Evolutionary conservation across 2,329 filamentous ascomycete species (phyloP).

Genomic region (Fusarium oligoseptatum): DNA sequence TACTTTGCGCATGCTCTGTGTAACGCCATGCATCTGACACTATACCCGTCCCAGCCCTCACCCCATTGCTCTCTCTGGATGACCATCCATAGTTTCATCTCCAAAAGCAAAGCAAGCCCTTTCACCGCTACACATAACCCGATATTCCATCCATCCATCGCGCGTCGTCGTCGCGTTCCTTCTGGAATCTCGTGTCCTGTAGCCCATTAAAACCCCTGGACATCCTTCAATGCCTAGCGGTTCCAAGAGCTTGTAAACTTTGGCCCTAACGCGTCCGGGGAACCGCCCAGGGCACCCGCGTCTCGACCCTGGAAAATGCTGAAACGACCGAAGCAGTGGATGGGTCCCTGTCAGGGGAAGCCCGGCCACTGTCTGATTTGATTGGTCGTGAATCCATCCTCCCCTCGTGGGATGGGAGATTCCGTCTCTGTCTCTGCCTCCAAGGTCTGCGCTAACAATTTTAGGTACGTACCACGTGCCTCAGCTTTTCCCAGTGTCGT

Average conservation of each 20-base stretch:
- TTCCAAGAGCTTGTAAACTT: conserved; percentile 29
- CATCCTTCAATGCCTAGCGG: conserved; percentile 28
- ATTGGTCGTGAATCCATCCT: conserved; percentile 13
- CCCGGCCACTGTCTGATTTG: not conserved
- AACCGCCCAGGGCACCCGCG: conserved; percentile 30
- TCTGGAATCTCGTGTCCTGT: conserved; percentile 2
- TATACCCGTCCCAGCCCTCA: not conserved
- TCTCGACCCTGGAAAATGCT: conserved; percentile 26
- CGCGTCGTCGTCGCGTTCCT: not conserved
- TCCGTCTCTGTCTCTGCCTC: not conserved
- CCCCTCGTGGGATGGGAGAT: conserved; percentile 1
- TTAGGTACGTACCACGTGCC: not conserved
- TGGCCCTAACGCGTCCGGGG: conserved; percentile 35
- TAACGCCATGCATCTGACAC: not conserved
- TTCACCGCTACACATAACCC: not conserved
- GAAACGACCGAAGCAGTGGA: conserved; percentile 23
- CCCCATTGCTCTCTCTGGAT: not conserved
- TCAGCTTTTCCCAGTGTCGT: not conserved
- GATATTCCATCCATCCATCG: not conserved
- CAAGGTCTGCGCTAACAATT: not conserved
- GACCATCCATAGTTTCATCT: not conserved
- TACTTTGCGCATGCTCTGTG: not conserved
- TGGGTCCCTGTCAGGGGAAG: conserved; percentile 34
- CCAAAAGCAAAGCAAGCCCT: not conserved
- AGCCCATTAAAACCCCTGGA: conserved; percentile 40